Evolutionary conservation across 139 green algal genomes (phyloP).

Genomic region (Ettlia oleoabundans): DNA sequence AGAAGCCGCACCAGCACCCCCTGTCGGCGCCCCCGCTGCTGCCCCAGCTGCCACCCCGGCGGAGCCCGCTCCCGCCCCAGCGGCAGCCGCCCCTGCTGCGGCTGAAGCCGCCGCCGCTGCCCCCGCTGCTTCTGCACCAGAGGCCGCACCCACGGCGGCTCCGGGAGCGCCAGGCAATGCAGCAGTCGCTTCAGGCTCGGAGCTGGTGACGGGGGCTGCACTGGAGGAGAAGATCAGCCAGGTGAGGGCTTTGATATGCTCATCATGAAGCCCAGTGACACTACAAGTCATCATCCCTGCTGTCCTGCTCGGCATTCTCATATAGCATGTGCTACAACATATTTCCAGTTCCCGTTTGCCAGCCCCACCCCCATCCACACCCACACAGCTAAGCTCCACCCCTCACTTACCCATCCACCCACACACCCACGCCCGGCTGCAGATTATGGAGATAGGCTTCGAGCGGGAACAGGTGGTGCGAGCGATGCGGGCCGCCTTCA

Average conservation of each 20-base stretch:
- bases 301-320: too few species aligned
- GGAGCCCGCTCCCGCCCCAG: slow-evolving; percentile 18
- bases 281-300: too few species aligned
- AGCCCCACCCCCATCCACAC: too few species aligned
- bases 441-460: slow-evolving; percentile 92
- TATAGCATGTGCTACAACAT: too few species aligned
- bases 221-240: slow-evolving; percentile 74
- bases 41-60: slow-evolving; percentile 33
- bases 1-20: neutral
- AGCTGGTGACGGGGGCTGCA: slow-evolving; percentile 73
- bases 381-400: too few species aligned
- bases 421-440: neutral
- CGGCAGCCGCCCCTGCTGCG: neutral
- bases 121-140: slow-evolving; percentile 42
- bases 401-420: neutral
- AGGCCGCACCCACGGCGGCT: slow-evolving; percentile 30
- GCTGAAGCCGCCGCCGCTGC: slow-evolving; percentile 11
- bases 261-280: too few species aligned
- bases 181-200: too few species aligned
- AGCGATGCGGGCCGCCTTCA: slow-evolving; percentile 96
- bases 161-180: slow-evolving; percentile 21
- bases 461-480: slow-evolving; percentile 72
- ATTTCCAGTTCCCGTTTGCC: too few species aligned
- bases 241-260: slow-evolving; percentile 1
- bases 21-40: neutral